Percentiles rank a stretch among this genome's conserved stretches.
phyloP scores from a whole-genome alignment of 108 stramenopile species.

The Nitzschia palea region DNA sequence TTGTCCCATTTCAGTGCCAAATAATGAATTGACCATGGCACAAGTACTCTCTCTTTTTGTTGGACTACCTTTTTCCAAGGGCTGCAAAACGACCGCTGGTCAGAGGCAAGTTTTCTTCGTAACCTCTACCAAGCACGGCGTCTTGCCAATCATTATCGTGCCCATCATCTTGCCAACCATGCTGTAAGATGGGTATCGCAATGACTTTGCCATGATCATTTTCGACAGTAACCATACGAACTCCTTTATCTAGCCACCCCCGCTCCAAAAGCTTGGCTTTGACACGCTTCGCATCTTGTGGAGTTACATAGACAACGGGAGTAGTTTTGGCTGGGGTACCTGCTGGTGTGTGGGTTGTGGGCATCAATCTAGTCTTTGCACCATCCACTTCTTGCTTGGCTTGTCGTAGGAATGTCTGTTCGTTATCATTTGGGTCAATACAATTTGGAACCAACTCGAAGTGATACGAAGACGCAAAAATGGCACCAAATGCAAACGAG shows the following conservation, averaged over 20 bases:
- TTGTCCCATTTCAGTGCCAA: too few relatives aligned
- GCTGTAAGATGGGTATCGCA: conserved; percentile 53
- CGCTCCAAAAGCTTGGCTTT: conserved; percentile 47
- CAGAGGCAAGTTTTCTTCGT: conserved; percentile 30
- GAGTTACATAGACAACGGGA: conserved; percentile 44
- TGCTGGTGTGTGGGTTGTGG: background rate
- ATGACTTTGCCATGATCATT: conserved; percentile 17
- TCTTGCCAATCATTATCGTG: background rate
- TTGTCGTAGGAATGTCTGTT: too few relatives aligned
- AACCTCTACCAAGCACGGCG: conserved; percentile 4
- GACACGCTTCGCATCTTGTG: conserved; percentile 54
- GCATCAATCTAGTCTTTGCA: conserved; percentile 7
- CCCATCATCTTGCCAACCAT: background rate
- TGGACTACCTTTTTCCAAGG: conserved; percentile 4
- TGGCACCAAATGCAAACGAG: conserved; percentile 79
- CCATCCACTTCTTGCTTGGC: background rate
- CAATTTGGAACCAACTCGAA: background rate
- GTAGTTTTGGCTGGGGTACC: background rate
- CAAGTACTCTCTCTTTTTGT: background rate
- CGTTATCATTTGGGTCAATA: background rate
- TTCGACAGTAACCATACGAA: conserved; percentile 58
- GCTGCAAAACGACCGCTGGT: conserved; percentile 38
- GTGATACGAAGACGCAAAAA: conserved; percentile 39
- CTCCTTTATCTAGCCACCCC: conserved; percentile 59
- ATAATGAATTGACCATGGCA: too few relatives aligned